A percentile compares a stretch with the other conserved stretches of the same genome.
Evolutionary conservation across 352 stramenopile species (phyloP).

Genomic region (Globisporangium viniferum): DNA sequence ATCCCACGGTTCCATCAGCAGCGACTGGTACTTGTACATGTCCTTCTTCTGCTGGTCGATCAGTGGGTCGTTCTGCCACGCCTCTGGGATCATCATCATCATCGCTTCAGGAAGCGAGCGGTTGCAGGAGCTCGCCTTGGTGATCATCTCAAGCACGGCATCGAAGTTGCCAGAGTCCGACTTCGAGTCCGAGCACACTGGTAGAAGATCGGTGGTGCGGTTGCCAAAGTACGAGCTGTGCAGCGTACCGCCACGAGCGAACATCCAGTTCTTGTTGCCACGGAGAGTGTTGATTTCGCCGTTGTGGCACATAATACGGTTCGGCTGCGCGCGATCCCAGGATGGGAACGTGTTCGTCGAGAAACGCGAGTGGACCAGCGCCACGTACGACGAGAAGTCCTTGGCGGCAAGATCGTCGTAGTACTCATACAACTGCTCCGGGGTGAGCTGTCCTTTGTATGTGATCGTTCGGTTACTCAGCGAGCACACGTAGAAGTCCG

Average conservation of each 20-base stretch:
- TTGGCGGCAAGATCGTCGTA: constrained; percentile 53
- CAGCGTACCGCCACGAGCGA: constrained; percentile 88
- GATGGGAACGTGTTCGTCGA: constrained; percentile 98
- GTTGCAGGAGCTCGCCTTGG: constrained; percentile 88
- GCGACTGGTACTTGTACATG: constrained; percentile 98
- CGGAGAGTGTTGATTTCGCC: constrained; percentile 98
- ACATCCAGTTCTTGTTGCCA: constrained; percentile 98
- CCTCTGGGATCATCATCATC: constrained; percentile 99
- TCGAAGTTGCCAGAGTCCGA: constrained; percentile 97
- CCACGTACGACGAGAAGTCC: constrained; percentile 92
- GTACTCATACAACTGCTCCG: constrained; percentile 87
- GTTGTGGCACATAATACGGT: constrained; percentile 98
- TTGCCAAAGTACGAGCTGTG: constrained; percentile 91
- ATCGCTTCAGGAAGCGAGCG: constrained; percentile 92
- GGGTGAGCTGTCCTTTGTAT: constrained; percentile 97
- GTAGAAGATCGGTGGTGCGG: constrained; percentile 90
- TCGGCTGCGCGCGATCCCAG: constrained; percentile 95
- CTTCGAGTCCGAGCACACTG: constrained; percentile 93
- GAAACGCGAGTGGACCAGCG: constrained; percentile 96
- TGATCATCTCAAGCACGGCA: constrained; percentile 92
- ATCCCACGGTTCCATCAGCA: constrained; percentile 98
- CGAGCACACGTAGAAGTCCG: constrained; percentile 95
- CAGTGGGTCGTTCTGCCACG: constrained; percentile 94
- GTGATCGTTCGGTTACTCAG: constrained; percentile 93
- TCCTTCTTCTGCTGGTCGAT: constrained; percentile 92